Conservation (phyloP, 2,329 filamentous ascomycete genomes). For the Blastomyces gilchristii region DNA sequence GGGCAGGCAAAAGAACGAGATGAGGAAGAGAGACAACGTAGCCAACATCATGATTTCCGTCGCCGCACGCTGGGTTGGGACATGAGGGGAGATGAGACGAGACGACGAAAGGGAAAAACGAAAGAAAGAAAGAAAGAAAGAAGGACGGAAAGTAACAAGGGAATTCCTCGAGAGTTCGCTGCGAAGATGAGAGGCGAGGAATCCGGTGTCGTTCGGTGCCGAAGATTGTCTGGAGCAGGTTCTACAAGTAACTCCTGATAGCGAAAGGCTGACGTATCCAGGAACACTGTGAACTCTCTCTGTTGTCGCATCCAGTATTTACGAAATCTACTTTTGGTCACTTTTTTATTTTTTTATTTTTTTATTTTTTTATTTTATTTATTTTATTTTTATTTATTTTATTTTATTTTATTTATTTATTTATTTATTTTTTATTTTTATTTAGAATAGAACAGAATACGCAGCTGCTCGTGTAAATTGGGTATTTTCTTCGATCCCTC, state of each 20-base stretch:
- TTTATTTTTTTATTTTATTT: neutral
- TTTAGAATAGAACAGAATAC: no score
- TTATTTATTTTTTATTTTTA: no score
- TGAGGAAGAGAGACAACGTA: conserved; percentile 6
- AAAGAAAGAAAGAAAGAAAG: neutral
- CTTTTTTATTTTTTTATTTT: neutral
- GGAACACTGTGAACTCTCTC: neutral
- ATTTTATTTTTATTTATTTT: no score
- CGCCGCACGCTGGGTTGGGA: neutral
- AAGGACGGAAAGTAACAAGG: no score
- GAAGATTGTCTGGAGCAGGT: neutral
- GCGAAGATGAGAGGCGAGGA: neutral
- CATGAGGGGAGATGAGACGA: neutral
- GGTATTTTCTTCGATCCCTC: no score
- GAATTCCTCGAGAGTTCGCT: neutral
- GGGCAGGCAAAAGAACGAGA: conserved; percentile 3
- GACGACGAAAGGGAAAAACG: neutral
- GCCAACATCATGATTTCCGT: conserved; percentile 5
- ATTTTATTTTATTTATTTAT: no score
- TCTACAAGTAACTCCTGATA: neutral
- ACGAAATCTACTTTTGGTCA: no score
- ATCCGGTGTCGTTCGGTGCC: neutral
- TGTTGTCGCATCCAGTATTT: no score
- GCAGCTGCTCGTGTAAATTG: no score
- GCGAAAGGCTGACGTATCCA: neutral